These are phyloP conservation scores for Cydonia oblonga DNA, from an alignment of 331 rosid species.

Conservation along the genomic window DNA sequence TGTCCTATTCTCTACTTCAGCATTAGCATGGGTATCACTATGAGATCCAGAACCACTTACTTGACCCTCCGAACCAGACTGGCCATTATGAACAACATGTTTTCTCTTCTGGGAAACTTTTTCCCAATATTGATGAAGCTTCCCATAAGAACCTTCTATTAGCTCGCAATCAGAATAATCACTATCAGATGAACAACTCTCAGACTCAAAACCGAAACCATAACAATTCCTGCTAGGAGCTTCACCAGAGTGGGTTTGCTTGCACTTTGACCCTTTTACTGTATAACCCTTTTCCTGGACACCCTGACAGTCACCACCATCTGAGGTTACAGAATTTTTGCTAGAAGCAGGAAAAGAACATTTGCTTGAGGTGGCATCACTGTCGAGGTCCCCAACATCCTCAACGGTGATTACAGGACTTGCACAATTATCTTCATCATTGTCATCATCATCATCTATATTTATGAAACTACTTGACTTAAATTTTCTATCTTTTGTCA, in stretches of 20 bases:
- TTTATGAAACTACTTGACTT: slow-evolving; percentile 38
- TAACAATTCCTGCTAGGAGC: slow-evolving; percentile 32
- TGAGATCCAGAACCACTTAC: slow-evolving; percentile 52
- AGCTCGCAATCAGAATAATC: slow-evolving; percentile 83
- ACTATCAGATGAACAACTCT: slow-evolving; percentile 39
- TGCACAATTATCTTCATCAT: slow-evolving; percentile 15
- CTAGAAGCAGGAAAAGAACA: slow-evolving; percentile 24
- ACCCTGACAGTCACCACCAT: slow-evolving; percentile 27
- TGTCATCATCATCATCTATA: slow-evolving; percentile 43
- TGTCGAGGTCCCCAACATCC: slow-evolving; percentile 55
- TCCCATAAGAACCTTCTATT: slow-evolving; percentile 34
- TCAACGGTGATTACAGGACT: slow-evolving; percentile 26
- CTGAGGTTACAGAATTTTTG: slow-evolving; percentile 15
- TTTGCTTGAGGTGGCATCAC: slow-evolving; percentile 71
- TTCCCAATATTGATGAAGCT: slow-evolving; percentile 62
- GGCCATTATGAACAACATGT: slow-evolving; percentile 23
- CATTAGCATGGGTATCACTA: slow-evolving; percentile 14
- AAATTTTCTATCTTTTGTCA: slow-evolving; percentile 23
- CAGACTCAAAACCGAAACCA: slow-evolving; percentile 30
- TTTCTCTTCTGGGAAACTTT: slow-evolving; percentile 50
- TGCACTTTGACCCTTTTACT: slow-evolving; percentile 26
- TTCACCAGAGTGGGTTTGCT: slow-evolving; percentile 24
- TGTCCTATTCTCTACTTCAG: slow-evolving; percentile 21
- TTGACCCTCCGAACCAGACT: slow-evolving; percentile 26
- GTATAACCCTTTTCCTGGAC: slow-evolving; percentile 26